Evolutionary conservation across 495 filamentous ascomycete genomes (phyloP).

Genomic region (Lasiosphaeris hirsuta): DNA sequence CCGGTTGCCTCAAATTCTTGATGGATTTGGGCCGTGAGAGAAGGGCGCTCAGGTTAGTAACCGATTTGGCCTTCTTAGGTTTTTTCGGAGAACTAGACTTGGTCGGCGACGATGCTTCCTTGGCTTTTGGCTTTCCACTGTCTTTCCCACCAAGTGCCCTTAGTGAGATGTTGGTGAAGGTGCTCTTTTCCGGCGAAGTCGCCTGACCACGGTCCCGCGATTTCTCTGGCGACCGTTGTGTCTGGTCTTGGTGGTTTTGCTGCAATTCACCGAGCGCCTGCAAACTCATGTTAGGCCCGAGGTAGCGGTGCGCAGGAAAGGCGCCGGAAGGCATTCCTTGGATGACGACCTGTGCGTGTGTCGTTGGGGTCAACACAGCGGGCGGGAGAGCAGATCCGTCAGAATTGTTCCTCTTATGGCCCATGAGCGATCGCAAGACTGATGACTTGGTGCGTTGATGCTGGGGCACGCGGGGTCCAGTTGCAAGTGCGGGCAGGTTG

Average conservation of each 20-base stretch:
- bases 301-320: conserved; percentile 10
- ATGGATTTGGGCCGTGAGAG: conserved; percentile 54
- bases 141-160: conserved; percentile 57
- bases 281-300: conserved; percentile 16
- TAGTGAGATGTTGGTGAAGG: conserved; percentile 63
- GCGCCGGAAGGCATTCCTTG: conserved; percentile 4
- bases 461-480: conserved; percentile 3
- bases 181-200: conserved; percentile 56
- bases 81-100: conserved; percentile 48
- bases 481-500: conserved; percentile 2
- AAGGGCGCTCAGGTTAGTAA: conserved; percentile 69
- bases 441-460: conserved; percentile 55
- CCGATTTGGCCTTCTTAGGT: conserved; percentile 81
- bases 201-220: conserved; percentile 26
- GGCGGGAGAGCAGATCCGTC: conserved; percentile 43
- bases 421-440: conserved; percentile 55
- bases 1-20: conserved; percentile 48
- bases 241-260: conserved; percentile 44
- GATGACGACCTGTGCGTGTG: background rate
- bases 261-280: conserved; percentile 49
- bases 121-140: conserved; percentile 45
- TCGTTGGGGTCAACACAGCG: conserved; percentile 20
- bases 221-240: conserved; percentile 38
- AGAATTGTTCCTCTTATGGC: conserved; percentile 47
- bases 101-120: conserved; percentile 39